phyloP scores from a whole-genome alignment of 2,329 filamentous ascomycete species.

The Calonectria ilicicola region DNA sequence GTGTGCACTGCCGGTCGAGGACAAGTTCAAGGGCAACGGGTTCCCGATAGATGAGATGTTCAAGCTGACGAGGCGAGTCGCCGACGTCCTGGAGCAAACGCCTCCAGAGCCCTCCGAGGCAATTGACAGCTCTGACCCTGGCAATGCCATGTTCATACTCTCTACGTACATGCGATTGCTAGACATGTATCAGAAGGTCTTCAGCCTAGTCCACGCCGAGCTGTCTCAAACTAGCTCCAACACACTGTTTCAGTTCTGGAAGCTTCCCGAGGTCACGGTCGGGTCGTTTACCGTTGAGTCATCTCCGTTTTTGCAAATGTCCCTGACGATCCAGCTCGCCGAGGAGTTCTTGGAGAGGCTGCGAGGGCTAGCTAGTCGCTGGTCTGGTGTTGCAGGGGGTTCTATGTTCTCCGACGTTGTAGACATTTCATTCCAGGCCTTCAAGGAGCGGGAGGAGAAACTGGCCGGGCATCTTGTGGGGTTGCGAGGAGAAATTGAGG shows the following conservation, averaged over 20 bases:
- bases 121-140: conserved; percentile 48
- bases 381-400: conserved; percentile 34
- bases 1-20: conserved; percentile 34
- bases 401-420: conserved; percentile 50
- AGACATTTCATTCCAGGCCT: conserved; percentile 44
- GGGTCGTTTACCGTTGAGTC: conserved; percentile 55
- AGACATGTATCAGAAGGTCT: conserved; percentile 55
- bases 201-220: conserved; percentile 50
- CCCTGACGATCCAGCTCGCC: conserved; percentile 55
- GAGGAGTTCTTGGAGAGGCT: conserved; percentile 54
- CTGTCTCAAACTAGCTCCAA: conserved; percentile 43
- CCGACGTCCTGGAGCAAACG: conserved; percentile 49
- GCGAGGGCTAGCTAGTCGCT: conserved; percentile 46
- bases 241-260: conserved; percentile 50
- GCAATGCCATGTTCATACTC: conserved; percentile 53
- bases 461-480: conserved; percentile 48
- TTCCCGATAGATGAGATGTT: conserved; percentile 58
- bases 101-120: conserved; percentile 21
- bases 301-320: conserved; percentile 56
- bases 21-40: conserved; percentile 38
- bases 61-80: conserved; percentile 51
- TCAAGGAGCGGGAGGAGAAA: conserved; percentile 50
- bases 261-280: conserved; percentile 55
- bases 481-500: conserved; percentile 49
- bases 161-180: conserved; percentile 54